These are phyloP conservation scores for Rosa lucieae DNA, from an alignment of 306 rosid genomes.

Conservation along the genomic window DNA sequence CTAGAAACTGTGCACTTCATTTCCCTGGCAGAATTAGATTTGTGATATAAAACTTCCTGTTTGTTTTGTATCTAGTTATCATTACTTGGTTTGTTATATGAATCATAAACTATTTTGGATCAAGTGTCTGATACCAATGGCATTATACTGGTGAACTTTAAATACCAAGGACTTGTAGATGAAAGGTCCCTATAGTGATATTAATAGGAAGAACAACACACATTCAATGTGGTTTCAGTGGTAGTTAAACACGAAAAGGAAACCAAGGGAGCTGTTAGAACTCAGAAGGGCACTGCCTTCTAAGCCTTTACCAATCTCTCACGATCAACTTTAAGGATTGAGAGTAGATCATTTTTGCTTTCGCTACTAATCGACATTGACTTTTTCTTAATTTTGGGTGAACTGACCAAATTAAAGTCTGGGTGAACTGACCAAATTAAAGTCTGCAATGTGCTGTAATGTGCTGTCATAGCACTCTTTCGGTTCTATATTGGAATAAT, in stretches of 20 bases:
- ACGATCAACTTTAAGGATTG: background rate
- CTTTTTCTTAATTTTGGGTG: background rate
- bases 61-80: background rate
- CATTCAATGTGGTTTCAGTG: background rate
- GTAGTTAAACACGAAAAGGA: background rate
- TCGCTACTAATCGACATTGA: background rate
- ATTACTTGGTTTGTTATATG: background rate
- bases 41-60: background rate
- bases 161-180: background rate
- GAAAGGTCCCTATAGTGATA: background rate
- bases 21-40: background rate
- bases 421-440: conserved; percentile 8
- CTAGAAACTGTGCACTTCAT: background rate
- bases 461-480: conserved; percentile 11
- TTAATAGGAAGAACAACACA: background rate
- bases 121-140: background rate
- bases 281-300: background rate
- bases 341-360: background rate
- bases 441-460: background rate
- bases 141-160: background rate
- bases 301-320: background rate
- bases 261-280: background rate
- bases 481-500: background rate
- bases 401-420: conserved; percentile 1
- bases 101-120: background rate